phyloP scores from a whole-genome alignment of 176 grass and related monocot genomes.

The Tuctoria greenei region DNA sequence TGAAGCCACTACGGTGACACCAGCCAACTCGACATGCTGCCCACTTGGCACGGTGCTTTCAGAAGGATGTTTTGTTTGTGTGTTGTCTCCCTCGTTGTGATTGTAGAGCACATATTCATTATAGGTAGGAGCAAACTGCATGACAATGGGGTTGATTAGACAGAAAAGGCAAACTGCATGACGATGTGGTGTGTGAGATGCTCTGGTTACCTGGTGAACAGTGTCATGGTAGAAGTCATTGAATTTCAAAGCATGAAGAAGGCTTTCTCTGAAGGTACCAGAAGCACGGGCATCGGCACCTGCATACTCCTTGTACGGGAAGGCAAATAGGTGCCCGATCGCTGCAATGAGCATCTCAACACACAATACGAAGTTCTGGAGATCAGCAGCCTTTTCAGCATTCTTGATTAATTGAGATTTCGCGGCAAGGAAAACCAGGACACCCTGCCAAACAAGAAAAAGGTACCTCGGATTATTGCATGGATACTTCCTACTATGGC shows the following conservation, averaged over 20 bases:
- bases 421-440: slow-evolving; percentile 87
- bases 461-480: slow-evolving; percentile 19
- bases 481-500: neutral
- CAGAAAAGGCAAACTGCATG: neutral
- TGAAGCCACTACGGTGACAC: slow-evolving; percentile 39
- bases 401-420: slow-evolving; percentile 85
- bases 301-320: slow-evolving; percentile 92
- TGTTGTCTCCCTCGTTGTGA: slow-evolving; percentile 58
- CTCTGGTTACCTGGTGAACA: slow-evolving; percentile 80
- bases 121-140: slow-evolving; percentile 93
- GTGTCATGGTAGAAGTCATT: slow-evolving; percentile 98
- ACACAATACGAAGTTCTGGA: slow-evolving; percentile 85
- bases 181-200: neutral
- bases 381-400: slow-evolving; percentile 78
- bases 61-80: slow-evolving; percentile 63
- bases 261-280: slow-evolving; percentile 72
- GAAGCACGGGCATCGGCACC: slow-evolving; percentile 67
- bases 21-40: slow-evolving; percentile 73
- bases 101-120: slow-evolving; percentile 96
- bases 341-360: slow-evolving; percentile 96
- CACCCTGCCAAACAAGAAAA: slow-evolving; percentile 56
- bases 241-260: slow-evolving; percentile 86
- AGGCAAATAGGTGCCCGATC: slow-evolving; percentile 69
- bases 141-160: slow-evolving; percentile 22
- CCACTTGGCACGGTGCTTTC: slow-evolving; percentile 45